These are phyloP conservation scores for Stachybotrys elegans DNA, from an alignment of 2,329 filamentous ascomycete species.

Conservation along the genomic window DNA sequence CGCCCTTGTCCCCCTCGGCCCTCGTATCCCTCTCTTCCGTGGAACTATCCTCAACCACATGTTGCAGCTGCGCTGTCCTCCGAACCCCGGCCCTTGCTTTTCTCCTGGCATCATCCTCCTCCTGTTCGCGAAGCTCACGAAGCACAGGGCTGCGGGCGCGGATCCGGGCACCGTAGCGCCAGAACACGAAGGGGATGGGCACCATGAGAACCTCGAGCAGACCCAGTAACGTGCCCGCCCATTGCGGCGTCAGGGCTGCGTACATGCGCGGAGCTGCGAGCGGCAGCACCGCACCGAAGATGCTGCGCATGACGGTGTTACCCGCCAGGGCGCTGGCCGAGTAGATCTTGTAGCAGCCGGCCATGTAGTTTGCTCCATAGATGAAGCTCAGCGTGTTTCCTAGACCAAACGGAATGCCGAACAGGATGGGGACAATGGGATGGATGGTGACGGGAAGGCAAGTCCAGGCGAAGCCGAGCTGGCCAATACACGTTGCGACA, in stretches of 20 bases:
- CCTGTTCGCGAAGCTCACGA: constrained; percentile 38
- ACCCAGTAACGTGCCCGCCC: constrained; percentile 73
- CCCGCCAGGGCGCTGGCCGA: constrained; percentile 76
- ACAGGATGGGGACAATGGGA: constrained; percentile 75
- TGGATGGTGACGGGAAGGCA: constrained; percentile 71
- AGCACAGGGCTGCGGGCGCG: constrained; percentile 45
- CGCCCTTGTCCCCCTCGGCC: too few species aligned
- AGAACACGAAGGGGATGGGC: constrained; percentile 78
- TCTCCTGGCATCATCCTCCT: constrained; percentile 28
- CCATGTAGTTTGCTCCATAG: constrained; percentile 76
- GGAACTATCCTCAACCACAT: too few species aligned
- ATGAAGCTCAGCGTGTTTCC: constrained; percentile 79
- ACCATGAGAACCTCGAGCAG: constrained; percentile 69
- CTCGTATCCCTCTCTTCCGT: too few species aligned
- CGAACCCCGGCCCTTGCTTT: too few species aligned
- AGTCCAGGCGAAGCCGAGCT: constrained; percentile 87
- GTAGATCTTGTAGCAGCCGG: constrained; percentile 74
- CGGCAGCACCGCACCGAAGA: constrained; percentile 74
- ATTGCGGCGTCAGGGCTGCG: constrained; percentile 61
- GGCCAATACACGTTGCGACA: constrained; percentile 67
- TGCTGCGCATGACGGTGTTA: constrained; percentile 67
- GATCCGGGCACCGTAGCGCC: constrained; percentile 52
- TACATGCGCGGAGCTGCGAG: constrained; percentile 74
- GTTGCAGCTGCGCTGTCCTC: too few species aligned
- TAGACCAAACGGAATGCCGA: constrained; percentile 72